Conservation (phyloP, 495 filamentous ascomycete species). For the Trichodelitschia bisporula region DNA sequence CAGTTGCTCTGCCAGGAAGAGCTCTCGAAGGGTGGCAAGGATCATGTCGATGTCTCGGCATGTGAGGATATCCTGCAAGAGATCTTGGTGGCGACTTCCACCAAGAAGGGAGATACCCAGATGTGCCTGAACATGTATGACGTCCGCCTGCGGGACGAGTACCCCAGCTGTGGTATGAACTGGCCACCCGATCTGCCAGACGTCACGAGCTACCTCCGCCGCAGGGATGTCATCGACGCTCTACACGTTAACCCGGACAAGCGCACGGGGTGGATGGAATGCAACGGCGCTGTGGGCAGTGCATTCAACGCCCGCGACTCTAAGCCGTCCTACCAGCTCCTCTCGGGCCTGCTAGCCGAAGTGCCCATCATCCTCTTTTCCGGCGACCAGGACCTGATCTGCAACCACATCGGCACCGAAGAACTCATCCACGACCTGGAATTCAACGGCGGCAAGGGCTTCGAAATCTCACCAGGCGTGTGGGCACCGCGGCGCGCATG, state of each 20-base stretch:
- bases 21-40: conserved; percentile 27
- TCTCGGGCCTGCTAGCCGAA: conserved; percentile 53
- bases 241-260: conserved; percentile 67
- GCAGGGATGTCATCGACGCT: conserved; percentile 51
- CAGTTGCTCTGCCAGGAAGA: conserved; percentile 36
- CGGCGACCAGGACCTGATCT: conserved; percentile 82
- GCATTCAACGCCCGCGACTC: conserved; percentile 45
- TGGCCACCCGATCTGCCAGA: conserved; percentile 70
- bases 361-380: conserved; percentile 71
- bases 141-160: conserved; percentile 49
- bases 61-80: conserved; percentile 56
- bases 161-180: conserved; percentile 70
- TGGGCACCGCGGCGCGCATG: conserved; percentile 82
- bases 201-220: conserved; percentile 65
- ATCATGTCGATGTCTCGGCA: conserved; percentile 34
- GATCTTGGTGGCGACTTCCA: conserved; percentile 29
- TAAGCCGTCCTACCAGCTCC: conserved; percentile 41
- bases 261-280: conserved; percentile 76
- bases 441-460: conserved; percentile 77
- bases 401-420: conserved; percentile 92
- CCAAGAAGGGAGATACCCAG: conserved; percentile 21
- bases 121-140: conserved; percentile 87
- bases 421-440: conserved; percentile 72
- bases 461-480: conserved; percentile 69
- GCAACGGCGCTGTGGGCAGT: conserved; percentile 45